A percentile compares a stretch with the other conserved stretches of the same genome.
phyloP scores from a whole-genome alignment of 805 yeast species.

The Sungouiella blattae region DNA sequence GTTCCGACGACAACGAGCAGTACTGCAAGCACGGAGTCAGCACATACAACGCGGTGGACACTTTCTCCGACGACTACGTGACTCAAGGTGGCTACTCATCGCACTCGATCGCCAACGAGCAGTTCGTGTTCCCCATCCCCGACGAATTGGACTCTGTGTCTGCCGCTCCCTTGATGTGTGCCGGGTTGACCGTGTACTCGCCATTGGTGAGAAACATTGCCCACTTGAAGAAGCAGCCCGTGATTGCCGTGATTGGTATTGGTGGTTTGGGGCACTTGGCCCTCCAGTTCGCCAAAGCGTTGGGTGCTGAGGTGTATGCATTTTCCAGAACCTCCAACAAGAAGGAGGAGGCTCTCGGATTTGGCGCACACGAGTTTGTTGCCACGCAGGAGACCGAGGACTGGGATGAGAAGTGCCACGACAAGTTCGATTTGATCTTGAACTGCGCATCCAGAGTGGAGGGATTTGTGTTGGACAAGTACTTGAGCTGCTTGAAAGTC shows the following conservation, averaged over 20 bases:
- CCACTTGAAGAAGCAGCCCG: constrained; percentile 15
- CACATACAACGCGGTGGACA: constrained; percentile 50
- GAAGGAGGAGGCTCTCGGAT: constrained; percentile 43
- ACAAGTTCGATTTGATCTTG: constrained; percentile 48
- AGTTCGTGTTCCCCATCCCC: constrained; percentile 64
- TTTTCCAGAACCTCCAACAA: constrained; percentile 50
- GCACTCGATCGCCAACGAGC: constrained; percentile 60
- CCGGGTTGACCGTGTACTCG: constrained; percentile 69
- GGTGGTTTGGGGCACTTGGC: constrained; percentile 61
- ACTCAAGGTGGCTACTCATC: constrained; percentile 71
- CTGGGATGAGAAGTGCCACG: constrained; percentile 34
- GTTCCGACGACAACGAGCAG: constrained; percentile 33
- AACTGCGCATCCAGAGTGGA: constrained; percentile 51
- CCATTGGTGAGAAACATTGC: constrained; percentile 53
- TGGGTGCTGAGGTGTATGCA: constrained; percentile 59
- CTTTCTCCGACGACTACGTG: constrained; percentile 43
- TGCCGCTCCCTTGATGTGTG: constrained; percentile 76
- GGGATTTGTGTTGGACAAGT: constrained; percentile 46
- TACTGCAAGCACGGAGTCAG: constrained; percentile 43
- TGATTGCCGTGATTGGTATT: constrained; percentile 58
- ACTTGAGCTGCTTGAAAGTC: constrained; percentile 50
- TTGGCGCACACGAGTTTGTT: constrained; percentile 53
- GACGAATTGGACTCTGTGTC: constrained; percentile 44
- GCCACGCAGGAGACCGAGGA: constrained; percentile 50
- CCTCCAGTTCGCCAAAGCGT: constrained; percentile 52